Conservation (phyloP, 2,329 filamentous ascomycete genomes). For the Drechslera avenae region DNA sequence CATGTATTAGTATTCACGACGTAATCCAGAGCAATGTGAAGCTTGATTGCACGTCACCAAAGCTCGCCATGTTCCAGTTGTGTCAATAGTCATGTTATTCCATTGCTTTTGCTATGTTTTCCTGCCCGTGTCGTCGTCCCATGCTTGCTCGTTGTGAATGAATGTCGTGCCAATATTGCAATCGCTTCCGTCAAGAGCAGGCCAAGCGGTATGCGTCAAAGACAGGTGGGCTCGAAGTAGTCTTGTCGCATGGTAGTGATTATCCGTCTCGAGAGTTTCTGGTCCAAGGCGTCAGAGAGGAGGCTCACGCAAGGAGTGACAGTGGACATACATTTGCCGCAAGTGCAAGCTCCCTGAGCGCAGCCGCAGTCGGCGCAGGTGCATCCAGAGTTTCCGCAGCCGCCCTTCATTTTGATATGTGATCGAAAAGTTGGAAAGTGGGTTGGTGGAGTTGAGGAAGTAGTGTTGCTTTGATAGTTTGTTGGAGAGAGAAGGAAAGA, state of each 20-base stretch:
- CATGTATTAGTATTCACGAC: too few species aligned
- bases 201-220: background rate
- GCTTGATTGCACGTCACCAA: too few species aligned
- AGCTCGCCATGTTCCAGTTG: too few species aligned
- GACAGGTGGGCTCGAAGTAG: background rate
- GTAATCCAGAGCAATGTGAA: too few species aligned
- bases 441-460: conserved; percentile 10
- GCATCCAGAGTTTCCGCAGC: conserved; percentile 44
- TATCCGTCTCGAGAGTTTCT: background rate
- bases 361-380: conserved; percentile 44
- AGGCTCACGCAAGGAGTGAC: background rate
- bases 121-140: background rate
- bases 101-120: conserved; percentile 1
- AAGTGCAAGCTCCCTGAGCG: conserved; percentile 40
- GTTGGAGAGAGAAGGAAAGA: conserved; percentile 8
- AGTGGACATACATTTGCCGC: conserved; percentile 25
- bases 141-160: background rate
- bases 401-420: conserved; percentile 38
- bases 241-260: conserved; percentile 7
- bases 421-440: conserved; percentile 9
- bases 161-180: background rate
- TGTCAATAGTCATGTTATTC: background rate
- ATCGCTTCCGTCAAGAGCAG: background rate
- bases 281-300: background rate
- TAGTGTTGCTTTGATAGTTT: conserved; percentile 15